phyloP scores from a whole-genome alignment of 371 early-diverging fungal genomes.

The Circinella minor region DNA sequence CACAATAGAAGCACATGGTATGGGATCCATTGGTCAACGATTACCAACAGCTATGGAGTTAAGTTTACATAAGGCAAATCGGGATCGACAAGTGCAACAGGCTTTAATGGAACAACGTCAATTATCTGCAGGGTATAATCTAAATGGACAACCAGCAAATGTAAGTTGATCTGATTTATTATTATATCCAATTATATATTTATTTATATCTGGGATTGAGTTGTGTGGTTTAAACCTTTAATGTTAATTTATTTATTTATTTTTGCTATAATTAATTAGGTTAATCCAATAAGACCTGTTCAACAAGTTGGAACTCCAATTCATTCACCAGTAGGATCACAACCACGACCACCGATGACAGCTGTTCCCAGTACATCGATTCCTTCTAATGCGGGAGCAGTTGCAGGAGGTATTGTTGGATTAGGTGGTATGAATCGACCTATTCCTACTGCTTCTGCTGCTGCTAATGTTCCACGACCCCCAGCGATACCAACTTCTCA shows the following conservation, averaged over 20 bases:
- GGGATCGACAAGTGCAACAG: slow-evolving; percentile 75
- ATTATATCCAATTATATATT: too few species aligned
- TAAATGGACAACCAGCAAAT: slow-evolving; percentile 32
- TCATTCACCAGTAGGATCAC: slow-evolving; percentile 33
- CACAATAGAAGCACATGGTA: slow-evolving; percentile 52
- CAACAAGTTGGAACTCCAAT: not conserved
- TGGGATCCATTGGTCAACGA: slow-evolving; percentile 51
- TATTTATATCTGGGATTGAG: slow-evolving; percentile 18
- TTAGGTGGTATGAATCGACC: not conserved
- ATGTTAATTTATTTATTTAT: not conserved
- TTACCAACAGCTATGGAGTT: slow-evolving; percentile 76
- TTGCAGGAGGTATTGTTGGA: slow-evolving; percentile 29
- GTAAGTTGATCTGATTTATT: slow-evolving; percentile 3
- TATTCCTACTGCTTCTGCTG: slow-evolving; percentile 36
- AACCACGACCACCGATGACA: slow-evolving; percentile 16
- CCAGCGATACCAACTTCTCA: slow-evolving; percentile 28
- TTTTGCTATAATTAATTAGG: not conserved
- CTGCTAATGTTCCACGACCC: slow-evolving; percentile 33
- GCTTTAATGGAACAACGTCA: slow-evolving; percentile 72
- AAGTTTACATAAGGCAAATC: slow-evolving; percentile 69
- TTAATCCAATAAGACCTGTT: slow-evolving; percentile 1
- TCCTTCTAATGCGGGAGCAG: slow-evolving; percentile 19
- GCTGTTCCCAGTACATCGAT: slow-evolving; percentile 28
- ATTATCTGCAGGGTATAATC: slow-evolving; percentile 60
- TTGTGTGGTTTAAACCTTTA: slow-evolving; percentile 1